Evolutionary conservation across 225 moss, liverwort and hornwort species (phyloP), one percentile per base, ranked within the genome.

Genomic region (Neckera pumila): DNA sequence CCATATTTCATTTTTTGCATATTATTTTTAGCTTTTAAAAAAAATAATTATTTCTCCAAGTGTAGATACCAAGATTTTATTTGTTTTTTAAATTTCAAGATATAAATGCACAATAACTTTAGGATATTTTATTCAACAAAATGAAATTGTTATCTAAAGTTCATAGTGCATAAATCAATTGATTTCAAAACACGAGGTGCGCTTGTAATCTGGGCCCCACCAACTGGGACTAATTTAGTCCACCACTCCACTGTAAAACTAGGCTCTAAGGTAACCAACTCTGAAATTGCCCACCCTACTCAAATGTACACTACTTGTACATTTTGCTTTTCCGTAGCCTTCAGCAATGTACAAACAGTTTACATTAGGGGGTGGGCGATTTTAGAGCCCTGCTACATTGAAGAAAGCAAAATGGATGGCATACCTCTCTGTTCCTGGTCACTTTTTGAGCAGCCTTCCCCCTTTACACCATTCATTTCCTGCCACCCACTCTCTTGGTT

Each of bases 31-130:
- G n/a, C n/a, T n/a, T n/a, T n/a, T n/a, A n/a, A n/a, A n/a, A n/a
- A n/a, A n/a, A n/a, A n/a, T n/a, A n/a, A n/a, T n/a, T n/a, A n/a
- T 2, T 54, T 51, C 14, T 23, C 14, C 2, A 0, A 54, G 23
- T 54, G 5, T 15, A 36, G 0, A 25, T 36, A 15, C 36, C 14
- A 10, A 54, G 36, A 54, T 76, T 53, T 53, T 9, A 2, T 14
- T 70, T 1, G 0, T 27, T 0, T 25, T 26, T 43, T 17, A 5
- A 33, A 5, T 6, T 10, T 47, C 47, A 31, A 47, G 18, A 47
- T 74, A 47, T 30, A 11, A 45, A 73, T 43, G 28, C 3, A 30
- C 31, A 11, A 47, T 47, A 31, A 74, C 11, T 74, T 47, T 11
- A 17, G 45, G 27, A 73, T 30, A 47, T 45, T 73, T 30, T 73